A percentile compares a stretch with the other conserved stretches of the same genome.
These are phyloP conservation scores for Cryptosporidium bovis DNA, from an alignment of 169 alveolate species.

Conservation along the genomic window DNA sequence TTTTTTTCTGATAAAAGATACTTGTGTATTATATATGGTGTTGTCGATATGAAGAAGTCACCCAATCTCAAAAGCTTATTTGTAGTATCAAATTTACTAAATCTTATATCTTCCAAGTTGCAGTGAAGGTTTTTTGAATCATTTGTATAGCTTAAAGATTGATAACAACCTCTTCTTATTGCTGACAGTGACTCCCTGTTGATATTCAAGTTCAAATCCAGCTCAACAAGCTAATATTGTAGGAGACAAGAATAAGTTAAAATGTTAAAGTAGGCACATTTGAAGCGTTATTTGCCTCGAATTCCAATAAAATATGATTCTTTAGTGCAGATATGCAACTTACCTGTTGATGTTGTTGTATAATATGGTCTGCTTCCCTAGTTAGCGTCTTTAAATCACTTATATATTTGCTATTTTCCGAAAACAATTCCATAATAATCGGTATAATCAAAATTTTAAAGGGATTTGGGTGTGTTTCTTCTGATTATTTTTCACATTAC, in stretches of 20 bases:
- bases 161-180: constrained; percentile 45
- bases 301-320: no score
- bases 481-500: no score
- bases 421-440: constrained; percentile 26
- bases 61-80: constrained; percentile 57
- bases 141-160: not conserved
- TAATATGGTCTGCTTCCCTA: constrained; percentile 50
- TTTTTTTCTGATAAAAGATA: constrained; percentile 43
- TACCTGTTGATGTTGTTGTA: constrained; percentile 66
- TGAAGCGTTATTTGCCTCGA: no score
- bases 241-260: not conserved
- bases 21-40: constrained; percentile 37
- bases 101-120: constrained; percentile 5
- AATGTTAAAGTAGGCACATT: no score
- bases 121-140: not conserved
- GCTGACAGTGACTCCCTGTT: constrained; percentile 71
- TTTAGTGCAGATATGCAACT: constrained; percentile 1
- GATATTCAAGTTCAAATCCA: constrained; percentile 21
- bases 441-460: no score
- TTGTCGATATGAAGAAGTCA: constrained; percentile 44
- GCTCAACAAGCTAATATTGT: constrained; percentile 17
- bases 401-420: constrained; percentile 53
- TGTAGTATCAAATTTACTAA: constrained; percentile 34
- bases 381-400: constrained; percentile 17
- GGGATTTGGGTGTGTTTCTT: no score